phyloP scores from a whole-genome alignment of 495 filamentous ascomycete species.

The Penicillium salamii region DNA sequence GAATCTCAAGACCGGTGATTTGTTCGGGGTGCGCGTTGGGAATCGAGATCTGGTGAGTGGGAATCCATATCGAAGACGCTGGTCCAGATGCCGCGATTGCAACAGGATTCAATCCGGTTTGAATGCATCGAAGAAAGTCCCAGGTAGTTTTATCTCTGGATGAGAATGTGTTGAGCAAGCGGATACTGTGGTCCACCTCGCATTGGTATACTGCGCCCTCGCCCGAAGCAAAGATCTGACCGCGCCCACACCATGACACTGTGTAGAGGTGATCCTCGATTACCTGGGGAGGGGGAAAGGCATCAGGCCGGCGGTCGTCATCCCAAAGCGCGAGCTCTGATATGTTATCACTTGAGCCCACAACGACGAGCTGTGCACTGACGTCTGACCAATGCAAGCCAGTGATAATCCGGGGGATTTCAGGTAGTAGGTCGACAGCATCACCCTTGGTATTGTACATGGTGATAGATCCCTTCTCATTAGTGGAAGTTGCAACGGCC shows the following conservation, averaged over 20 bases:
- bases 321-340: constrained; percentile 49
- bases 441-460: constrained; percentile 65
- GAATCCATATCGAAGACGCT: constrained; percentile 38
- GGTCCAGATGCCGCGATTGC: constrained; percentile 35
- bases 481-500: constrained; percentile 65
- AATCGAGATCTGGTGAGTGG: constrained; percentile 42
- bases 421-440: constrained; percentile 47
- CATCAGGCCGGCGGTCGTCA: constrained; percentile 38
- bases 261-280: constrained; percentile 40
- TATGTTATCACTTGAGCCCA: constrained; percentile 39
- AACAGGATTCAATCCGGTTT: constrained; percentile 23
- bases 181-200: constrained; percentile 39
- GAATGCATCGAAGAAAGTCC: constrained; percentile 38
- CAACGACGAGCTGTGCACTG: constrained; percentile 40
- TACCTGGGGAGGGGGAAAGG: constrained; percentile 37
- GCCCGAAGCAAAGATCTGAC: constrained; percentile 39
- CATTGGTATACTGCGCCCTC: constrained; percentile 43
- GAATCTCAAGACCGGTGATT: constrained; percentile 48
- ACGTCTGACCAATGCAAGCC: constrained; percentile 40
- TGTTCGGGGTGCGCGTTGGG: constrained; percentile 40
- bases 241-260: constrained; percentile 34
- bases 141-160: constrained; percentile 29
- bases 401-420: constrained; percentile 45
- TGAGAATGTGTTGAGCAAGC: constrained; percentile 34
- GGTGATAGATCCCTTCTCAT: constrained; percentile 60